Evolutionary conservation across 2,329 filamentous ascomycete species (phyloP), one percentile per base, ranked within the genome.

Genomic region (Penicillium aurantiogriseum): DNA sequence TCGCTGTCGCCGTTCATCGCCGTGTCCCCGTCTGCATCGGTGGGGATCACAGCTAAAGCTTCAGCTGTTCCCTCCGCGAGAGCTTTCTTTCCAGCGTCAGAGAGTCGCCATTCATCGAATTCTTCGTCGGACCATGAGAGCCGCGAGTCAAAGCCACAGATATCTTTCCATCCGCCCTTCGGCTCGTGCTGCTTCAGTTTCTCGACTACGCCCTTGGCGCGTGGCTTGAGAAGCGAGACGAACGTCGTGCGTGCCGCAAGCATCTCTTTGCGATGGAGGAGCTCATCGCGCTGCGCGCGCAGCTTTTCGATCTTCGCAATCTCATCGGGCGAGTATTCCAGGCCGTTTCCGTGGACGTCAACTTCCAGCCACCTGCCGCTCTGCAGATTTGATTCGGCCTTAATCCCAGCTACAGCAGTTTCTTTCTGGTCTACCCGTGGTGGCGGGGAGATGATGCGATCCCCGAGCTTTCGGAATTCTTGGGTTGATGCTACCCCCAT

Each of bases 101-200:
- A 75, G 11, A 73, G 58, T 23, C 78, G 72, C 79, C 79, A 81
- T 31, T 76, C 73, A 36, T 77, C 71, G 57, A 81, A 80, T 60
- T 80, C 77, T 47, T 77, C 76, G 53, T 81, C 79, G 3, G 74
- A 75, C 78, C 79, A 80, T 0, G 77, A 71, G 27, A 81, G 68
- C 21, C 79, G 71, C 13, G 71, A 66, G 59, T 81, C 79, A 59
- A 78, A 81, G 2, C 79, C 79, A 59, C 79, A 81, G 43, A 80
- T 74, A 61, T 79, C 77, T 59, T 80, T 80, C 74, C 75, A 74
- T 42, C 75, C 74, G 27, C 72, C 73, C 58, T 79, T 79, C 2
- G 77, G 75, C 38, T 79, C 76, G 19, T 69, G 68, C 51, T 77
- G 74, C 60, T 78, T 79, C 40, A 80, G 57, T 29, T 72, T 72